Evolutionary conservation across 371 early-diverging fungal species (phyloP), one percentile per base, ranked within the genome.

Genomic region (Mortierella sp.): DNA sequence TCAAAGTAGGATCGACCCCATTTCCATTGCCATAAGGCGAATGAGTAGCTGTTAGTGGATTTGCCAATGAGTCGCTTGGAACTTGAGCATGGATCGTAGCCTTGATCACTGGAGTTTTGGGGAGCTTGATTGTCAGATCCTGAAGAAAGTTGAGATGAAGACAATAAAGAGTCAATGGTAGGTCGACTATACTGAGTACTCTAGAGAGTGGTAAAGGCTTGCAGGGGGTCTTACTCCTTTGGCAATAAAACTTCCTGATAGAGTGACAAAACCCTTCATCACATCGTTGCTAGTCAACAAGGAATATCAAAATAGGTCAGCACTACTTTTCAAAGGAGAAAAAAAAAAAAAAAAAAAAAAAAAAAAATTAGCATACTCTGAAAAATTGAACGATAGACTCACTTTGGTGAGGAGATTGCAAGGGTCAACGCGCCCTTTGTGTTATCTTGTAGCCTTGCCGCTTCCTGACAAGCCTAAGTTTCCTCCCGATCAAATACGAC

Each of bases 381-480:
- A 57, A 14, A 47, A 25, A 16, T 48, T 21, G 29, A 19, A 19
- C 6, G 23, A 0, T 6, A 15, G 19, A 2, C 62, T 52, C 70
- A 70, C 80, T 69, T 79, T 66, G 67, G 30, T 2, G 73, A 69
- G 1, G 80, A 79, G 1, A 79, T 73, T 0, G 73, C 80, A 6
- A 79, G 60, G 4, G 80, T 79, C 61, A 73, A 55, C 0, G 80
- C 73, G 46, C 80, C 73, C 23, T 62, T 79, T 56, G 73, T 53
- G 57, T 79, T 73, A 57, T 79, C 80, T 53, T 79, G 80, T 23
- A 79, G 52, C 9, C 64, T 69, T 1, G 66, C 66, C n/a, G 73
- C 70, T 44, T 73, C 80, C 47, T 73, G 80, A 63, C 73, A 79
- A 12, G 80, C 73, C 80, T 79, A 65, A 2, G 29, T 7, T n/a